Percentiles rank a stretch among this genome's conserved stretches.
Evolutionary conservation across 768 basidiomycete species (phyloP).

Genomic region (Tulasnella sp.): DNA sequence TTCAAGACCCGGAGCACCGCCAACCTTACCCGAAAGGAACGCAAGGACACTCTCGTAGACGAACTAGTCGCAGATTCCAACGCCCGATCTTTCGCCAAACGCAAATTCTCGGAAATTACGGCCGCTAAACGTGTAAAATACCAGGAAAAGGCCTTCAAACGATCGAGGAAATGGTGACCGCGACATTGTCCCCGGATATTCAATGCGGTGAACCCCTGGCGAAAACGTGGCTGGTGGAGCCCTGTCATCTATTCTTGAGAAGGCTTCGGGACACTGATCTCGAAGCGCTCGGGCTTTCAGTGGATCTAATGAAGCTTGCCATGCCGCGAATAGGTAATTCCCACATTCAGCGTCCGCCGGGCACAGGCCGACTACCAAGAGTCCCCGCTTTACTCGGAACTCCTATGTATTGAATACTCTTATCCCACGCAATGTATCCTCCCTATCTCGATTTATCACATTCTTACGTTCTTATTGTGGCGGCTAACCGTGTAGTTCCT

Average conservation of each 20-base stretch:
- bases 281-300: background rate
- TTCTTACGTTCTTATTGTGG: background rate
- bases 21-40: constrained; percentile 53
- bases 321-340: background rate
- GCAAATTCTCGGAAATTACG: constrained; percentile 45
- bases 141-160: background rate
- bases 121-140: background rate
- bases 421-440: background rate
- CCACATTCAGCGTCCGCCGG: background rate
- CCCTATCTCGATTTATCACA: background rate
- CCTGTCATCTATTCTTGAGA: background rate
- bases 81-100: constrained; percentile 78
- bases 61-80: constrained; percentile 85
- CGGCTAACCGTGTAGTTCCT: background rate
- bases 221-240: background rate
- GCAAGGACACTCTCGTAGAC: constrained; percentile 78
- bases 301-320: background rate
- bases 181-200: background rate
- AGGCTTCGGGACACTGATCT: background rate
- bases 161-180: background rate
- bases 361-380: background rate
- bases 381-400: background rate
- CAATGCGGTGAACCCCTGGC: background rate
- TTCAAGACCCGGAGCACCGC: constrained; percentile 50
- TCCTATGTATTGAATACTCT: background rate